Base-by-base conservation (phyloP, 2,329 filamentous ascomycete species). In the Zalaria obscura region DNA sequence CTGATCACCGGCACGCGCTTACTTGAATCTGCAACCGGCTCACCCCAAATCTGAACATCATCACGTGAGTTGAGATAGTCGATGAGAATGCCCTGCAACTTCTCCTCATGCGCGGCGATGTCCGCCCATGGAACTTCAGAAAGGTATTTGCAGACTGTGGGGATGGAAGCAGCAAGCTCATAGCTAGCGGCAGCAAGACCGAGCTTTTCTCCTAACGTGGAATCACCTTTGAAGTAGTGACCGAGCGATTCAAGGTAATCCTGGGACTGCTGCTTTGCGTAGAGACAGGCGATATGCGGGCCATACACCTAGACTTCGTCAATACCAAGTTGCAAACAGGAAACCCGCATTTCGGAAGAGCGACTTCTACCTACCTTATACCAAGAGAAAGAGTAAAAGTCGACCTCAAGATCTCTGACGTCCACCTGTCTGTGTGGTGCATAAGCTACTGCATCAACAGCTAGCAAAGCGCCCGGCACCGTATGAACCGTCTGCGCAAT, bases 301-400 rank as follows among this genome's bases (percentile, higher is more conserved):
- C 83, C 83, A 53, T 82, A 88, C 2, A 87, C 75, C 62, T 66
- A 27, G 35, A 8, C 2, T 45, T 4, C 50, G 67, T 7, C 35
- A n/a, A 18, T 7, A 32, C 29, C 29, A 3, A 3, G 3, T 3
- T 32, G 29, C 7, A 32, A 32, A n/a, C 7, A n/a, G 29, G n/a
- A n/a, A 32, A n/a, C 7, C 7, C 29, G 29, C 29, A n/a, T 32
- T 32, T 7, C n/a, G 29, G 29, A n/a, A n/a, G n/a, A 32, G n/a
- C 7, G 29, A 3, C 29, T 7, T 11, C 2, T 9, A 7, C 10
- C 18, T 18, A n/a, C 65, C 57, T 89, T 89, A 62, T 88, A 88
- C 83, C 82, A 88, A 0, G 72, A 78, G 54, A 88, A 85, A n/a
- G 69, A 53, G 57, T 88, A 89, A 50, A 87, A 78, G 54, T 89